These are phyloP conservation scores for Cyclanthera cordifolia DNA, from an alignment of 306 rosid genomes.

Conservation along the genomic window DNA sequence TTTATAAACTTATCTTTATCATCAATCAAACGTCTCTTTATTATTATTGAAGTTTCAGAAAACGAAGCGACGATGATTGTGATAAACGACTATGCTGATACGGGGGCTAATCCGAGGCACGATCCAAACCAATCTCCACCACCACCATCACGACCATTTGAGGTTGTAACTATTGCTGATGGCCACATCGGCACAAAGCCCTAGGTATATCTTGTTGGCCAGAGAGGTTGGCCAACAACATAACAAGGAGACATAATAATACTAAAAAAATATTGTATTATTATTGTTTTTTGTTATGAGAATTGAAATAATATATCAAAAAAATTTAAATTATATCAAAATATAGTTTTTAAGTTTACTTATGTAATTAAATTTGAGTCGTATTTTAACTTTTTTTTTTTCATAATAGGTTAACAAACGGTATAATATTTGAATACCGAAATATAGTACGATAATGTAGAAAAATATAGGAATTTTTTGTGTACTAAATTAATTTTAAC, in stretches of 20 bases:
- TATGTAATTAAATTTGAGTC: no score
- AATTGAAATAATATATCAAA: background rate
- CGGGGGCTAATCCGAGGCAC: background rate
- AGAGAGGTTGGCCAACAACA: background rate
- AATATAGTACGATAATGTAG: background rate
- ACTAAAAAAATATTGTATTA: background rate
- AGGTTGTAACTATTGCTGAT: background rate
- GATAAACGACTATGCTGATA: background rate
- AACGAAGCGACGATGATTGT: background rate
- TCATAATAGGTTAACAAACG: no score
- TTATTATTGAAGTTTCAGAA: background rate
- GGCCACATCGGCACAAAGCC: background rate
- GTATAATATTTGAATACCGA: background rate
- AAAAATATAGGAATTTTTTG: background rate
- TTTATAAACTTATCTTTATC: background rate
- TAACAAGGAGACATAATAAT: background rate
- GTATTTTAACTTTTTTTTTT: no score
- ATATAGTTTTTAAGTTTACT: no score
- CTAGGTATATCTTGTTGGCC: background rate
- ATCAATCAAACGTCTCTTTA: background rate
- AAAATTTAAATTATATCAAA: no score
- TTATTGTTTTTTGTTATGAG: background rate
- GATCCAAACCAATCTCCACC: background rate
- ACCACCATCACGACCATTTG: background rate
- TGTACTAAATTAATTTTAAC: background rate